Conservation (phyloP, 2,329 filamentous ascomycete genomes). For the Fusarium denticulatum region DNA sequence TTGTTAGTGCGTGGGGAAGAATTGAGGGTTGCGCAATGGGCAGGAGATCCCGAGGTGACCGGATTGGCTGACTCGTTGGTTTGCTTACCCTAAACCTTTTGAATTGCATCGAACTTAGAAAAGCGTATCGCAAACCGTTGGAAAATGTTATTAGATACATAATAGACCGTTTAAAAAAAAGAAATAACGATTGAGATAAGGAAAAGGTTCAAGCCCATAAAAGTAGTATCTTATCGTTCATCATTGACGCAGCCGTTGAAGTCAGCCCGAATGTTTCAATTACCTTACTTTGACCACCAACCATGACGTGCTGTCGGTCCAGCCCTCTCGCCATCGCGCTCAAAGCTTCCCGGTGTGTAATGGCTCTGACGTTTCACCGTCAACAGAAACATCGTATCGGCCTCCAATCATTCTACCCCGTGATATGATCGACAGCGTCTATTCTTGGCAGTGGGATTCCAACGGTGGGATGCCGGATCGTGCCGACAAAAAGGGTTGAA, state of each 20-base stretch:
- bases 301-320: accelerated
- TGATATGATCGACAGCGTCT: neutral
- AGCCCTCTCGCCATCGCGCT: neutral
- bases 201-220: accelerated
- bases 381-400: neutral
- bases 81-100: neutral
- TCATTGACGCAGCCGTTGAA: neutral
- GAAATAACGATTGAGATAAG: accelerated
- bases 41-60: slow-evolving; percentile 23
- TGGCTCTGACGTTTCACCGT: neutral
- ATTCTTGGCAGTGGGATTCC: neutral
- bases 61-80: neutral
- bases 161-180: no score
- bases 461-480: neutral
- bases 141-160: no score
- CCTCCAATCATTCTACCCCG: neutral
- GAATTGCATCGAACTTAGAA: no score
- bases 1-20: neutral
- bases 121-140: neutral
- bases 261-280: neutral
- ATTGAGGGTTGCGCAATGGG: neutral
- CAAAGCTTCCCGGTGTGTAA: neutral
- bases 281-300: neutral
- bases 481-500: neutral
- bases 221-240: no score